A percentile compares a stretch with the other conserved stretches of the same genome.
Evolutionary conservation across 2,329 filamentous ascomycete species (phyloP).

Genomic region (Diaporthe ampelina): DNA sequence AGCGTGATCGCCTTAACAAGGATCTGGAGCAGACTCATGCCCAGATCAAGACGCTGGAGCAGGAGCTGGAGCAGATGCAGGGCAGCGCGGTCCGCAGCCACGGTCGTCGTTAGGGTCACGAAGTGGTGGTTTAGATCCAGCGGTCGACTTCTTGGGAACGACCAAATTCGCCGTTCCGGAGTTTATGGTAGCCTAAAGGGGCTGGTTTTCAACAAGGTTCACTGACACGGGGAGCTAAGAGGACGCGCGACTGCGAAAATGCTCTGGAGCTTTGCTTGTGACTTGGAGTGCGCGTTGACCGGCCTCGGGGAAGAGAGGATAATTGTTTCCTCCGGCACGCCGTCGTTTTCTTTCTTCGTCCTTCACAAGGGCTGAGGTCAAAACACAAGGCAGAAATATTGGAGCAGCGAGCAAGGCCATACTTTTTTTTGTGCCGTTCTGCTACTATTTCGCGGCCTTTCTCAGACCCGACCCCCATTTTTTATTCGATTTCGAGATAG

Average conservation of each 20-base stretch:
- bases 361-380: conserved; percentile 39
- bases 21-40: conserved; percentile 98
- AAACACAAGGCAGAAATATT: conserved; percentile 19
- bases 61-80: conserved; percentile 94
- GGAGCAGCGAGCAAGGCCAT: conserved; percentile 35
- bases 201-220: conserved; percentile 36
- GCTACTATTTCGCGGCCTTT: conserved; percentile 34
- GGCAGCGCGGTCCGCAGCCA: conserved; percentile 91
- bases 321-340: conserved; percentile 38
- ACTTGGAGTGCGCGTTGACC: conserved; percentile 38
- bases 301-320: conserved; percentile 33
- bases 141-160: conserved; percentile 31
- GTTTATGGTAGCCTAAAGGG: conserved; percentile 35
- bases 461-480: conserved; percentile 38
- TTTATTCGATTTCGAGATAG: conserved; percentile 48
- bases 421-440: conserved; percentile 34
- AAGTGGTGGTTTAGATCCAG: conserved; percentile 34
- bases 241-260: conserved; percentile 35
- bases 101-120: conserved; percentile 80
- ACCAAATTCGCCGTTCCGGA: conserved; percentile 29
- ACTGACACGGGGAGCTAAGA: conserved; percentile 38
- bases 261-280: conserved; percentile 39
- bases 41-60: conserved; percentile 90
- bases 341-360: conserved; percentile 40
- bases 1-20: conserved; percentile 99